Evolutionary conservation across 345 rosid species (phyloP).

Genomic region (Gossypioides kirkii): DNA sequence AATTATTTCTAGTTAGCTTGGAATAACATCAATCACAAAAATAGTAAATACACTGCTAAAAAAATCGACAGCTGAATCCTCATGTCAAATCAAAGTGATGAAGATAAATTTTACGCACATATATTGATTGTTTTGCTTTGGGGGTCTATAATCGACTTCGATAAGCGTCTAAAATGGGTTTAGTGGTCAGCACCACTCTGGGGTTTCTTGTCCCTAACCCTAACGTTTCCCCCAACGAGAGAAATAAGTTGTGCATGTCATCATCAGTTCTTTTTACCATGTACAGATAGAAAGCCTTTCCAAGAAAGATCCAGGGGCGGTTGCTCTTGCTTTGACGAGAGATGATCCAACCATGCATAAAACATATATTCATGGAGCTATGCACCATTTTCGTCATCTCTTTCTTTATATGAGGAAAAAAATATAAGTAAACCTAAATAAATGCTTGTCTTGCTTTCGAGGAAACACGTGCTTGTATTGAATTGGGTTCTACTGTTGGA

Average conservation of each 20-base stretch:
- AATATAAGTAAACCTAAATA: not conserved
- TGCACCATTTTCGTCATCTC: not conserved
- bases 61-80: not conserved
- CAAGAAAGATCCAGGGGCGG: not conserved
- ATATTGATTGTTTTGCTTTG: not conserved
- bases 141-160: not conserved
- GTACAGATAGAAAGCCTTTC: not conserved
- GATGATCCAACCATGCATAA: not conserved
- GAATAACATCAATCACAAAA: not conserved
- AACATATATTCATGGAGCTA: not conserved
- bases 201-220: slow-evolving; percentile 28
- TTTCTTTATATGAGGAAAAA: not conserved
- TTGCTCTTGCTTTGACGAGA: not conserved
- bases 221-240: not conserved
- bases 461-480: not conserved
- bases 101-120: not conserved
- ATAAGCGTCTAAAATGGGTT: not conserved
- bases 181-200: slow-evolving; percentile 56
- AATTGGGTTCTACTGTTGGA: not conserved
- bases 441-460: not conserved
- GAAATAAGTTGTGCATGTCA: slow-evolving; percentile 20
- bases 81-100: not conserved
- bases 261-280: slow-evolving; percentile 14
- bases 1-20: not conserved
- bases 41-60: not conserved